Percentiles rank a stretch among this genome's conserved stretches.
Evolutionary conservation across 495 filamentous ascomycete species (phyloP).

Genomic region (Penicillium cataractarum): DNA sequence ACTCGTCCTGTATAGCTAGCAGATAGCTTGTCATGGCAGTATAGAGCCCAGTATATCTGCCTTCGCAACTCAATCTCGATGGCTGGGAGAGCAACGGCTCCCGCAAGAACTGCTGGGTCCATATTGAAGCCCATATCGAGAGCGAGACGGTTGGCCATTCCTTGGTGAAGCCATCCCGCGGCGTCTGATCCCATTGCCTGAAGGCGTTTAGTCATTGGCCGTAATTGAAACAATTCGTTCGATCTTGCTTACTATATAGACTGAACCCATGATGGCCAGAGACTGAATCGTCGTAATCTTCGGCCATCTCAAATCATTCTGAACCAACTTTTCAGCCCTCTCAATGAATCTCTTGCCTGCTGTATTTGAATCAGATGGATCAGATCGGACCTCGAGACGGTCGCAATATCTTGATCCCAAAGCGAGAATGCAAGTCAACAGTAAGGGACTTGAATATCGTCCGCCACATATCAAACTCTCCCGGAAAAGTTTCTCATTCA

Average conservation of each 20-base stretch:
- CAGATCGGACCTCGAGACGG: slow-evolving; percentile 61
- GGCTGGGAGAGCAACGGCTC: slow-evolving; percentile 22
- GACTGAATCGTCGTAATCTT: slow-evolving; percentile 77
- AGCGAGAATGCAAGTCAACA: slow-evolving; percentile 76
- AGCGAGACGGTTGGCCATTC: slow-evolving; percentile 33
- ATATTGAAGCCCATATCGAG: slow-evolving; percentile 38
- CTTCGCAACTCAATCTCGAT: slow-evolving; percentile 35
- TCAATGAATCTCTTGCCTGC: slow-evolving; percentile 75
- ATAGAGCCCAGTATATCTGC: slow-evolving; percentile 37
- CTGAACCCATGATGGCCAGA: slow-evolving; percentile 66
- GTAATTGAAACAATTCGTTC: too few relatives aligned
- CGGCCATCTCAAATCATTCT: slow-evolving; percentile 57
- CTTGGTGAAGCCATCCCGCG: slow-evolving; percentile 35
- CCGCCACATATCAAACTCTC: slow-evolving; percentile 60
- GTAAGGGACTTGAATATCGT: slow-evolving; percentile 69
- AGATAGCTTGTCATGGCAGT: slow-evolving; percentile 36
- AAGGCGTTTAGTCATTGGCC: too few relatives aligned
- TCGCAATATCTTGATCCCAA: slow-evolving; percentile 75
- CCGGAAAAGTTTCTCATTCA: slow-evolving; percentile 74
- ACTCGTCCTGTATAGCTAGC: slow-evolving; percentile 37
- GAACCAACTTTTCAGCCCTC: slow-evolving; percentile 62
- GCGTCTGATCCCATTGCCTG: slow-evolving; percentile 36
- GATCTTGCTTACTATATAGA: slow-evolving; percentile 27
- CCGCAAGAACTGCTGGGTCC: slow-evolving; percentile 30
- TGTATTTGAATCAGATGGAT: slow-evolving; percentile 62